A percentile compares a stretch with the other conserved stretches of the same genome.
Evolutionary conservation across 768 basidiomycete genomes (phyloP).

Genomic region (Paxillus involutus): DNA sequence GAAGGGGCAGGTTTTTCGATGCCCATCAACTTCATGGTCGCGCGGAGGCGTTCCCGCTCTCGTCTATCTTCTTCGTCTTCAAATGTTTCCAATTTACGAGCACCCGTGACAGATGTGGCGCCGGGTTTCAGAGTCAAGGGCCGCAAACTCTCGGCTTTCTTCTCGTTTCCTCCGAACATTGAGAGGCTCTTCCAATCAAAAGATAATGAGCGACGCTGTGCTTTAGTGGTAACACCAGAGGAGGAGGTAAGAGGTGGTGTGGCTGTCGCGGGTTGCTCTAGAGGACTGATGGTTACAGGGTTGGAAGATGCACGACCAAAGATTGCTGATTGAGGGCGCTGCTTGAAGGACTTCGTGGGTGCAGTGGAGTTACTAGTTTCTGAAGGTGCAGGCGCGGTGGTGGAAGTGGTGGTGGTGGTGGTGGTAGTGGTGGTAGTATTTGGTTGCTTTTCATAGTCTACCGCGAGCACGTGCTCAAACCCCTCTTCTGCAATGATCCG

Average conservation of each 20-base stretch:
- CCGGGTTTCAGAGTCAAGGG: slow-evolving; percentile 76
- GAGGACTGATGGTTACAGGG: slow-evolving; percentile 36
- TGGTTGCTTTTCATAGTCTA: slow-evolving; percentile 73
- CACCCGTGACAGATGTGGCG: slow-evolving; percentile 51
- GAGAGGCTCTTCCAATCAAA: slow-evolving; percentile 84
- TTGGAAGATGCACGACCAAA: slow-evolving; percentile 40
- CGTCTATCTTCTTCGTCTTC: slow-evolving; percentile 92
- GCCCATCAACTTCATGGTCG: slow-evolving; percentile 94
- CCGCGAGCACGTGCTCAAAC: slow-evolving; percentile 95
- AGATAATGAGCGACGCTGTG: slow-evolving; percentile 74
- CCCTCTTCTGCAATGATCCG: slow-evolving; percentile 95
- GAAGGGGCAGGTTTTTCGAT: slow-evolving; percentile 66
- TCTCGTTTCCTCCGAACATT: slow-evolving; percentile 62
- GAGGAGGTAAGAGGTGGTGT: slow-evolving; percentile 23
- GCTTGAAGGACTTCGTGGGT: slow-evolving; percentile 32
- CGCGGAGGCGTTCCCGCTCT: slow-evolving; percentile 84
- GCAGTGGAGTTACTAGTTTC: slow-evolving; percentile 22
- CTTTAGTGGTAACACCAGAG: slow-evolving; percentile 33
- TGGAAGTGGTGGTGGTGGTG: slow-evolving; percentile 41
- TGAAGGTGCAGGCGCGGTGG: slow-evolving; percentile 32
- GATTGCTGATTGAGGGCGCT: slow-evolving; percentile 63
- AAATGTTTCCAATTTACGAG: slow-evolving; percentile 77
- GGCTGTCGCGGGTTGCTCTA: slow-evolving; percentile 19
- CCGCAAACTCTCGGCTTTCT: slow-evolving; percentile 62
- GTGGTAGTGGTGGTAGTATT: slow-evolving; percentile 45